phyloP scores from a whole-genome alignment of 805 yeast genomes.

The Wickerhamomyces strasburgensis region DNA sequence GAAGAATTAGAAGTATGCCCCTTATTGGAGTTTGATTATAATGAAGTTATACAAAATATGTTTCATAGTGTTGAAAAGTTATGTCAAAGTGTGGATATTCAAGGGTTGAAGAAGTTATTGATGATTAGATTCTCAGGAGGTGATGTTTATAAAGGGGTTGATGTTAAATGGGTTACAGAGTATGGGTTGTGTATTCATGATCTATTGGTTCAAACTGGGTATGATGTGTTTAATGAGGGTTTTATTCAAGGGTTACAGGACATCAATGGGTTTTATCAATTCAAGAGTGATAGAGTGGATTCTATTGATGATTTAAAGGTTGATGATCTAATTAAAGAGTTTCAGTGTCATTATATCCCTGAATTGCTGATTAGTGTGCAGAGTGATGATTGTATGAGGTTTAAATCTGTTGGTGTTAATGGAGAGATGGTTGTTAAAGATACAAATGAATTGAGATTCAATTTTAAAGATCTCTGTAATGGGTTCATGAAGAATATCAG shows the following conservation, averaged over 20 bases:
- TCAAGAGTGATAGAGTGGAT: conserved; percentile 9
- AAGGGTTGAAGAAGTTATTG: conserved; percentile 14
- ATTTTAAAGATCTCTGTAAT: conserved; percentile 19
- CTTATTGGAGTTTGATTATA: too few species aligned
- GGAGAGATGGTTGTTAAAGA: conserved; percentile 4
- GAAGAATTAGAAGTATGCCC: conserved; percentile 33
- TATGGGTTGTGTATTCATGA: conserved; percentile 10
- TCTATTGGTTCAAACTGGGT: conserved; percentile 6
- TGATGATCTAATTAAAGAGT: too few species aligned
- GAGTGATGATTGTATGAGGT: conserved; percentile 3
- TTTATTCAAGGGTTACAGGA: conserved; percentile 4
- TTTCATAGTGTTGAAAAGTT: conserved; percentile 9
- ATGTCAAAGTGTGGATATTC: conserved; percentile 4
- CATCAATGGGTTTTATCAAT: conserved; percentile 6
- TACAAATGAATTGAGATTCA: conserved; percentile 2
- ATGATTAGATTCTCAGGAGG: conserved; percentile 6
- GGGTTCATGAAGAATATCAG: conserved; percentile 18
- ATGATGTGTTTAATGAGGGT: conserved; percentile 6
- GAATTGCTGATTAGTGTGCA: conserved; percentile 2
- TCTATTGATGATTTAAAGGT: conserved; percentile 4
- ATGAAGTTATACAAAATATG: conserved; percentile 7
- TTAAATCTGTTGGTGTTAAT: conserved; percentile 5
- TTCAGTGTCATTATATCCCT: conserved; percentile 3
- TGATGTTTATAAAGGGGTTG: not conserved
- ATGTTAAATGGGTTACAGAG: conserved; percentile 9